Evolutionary conservation across 139 green algal genomes (phyloP).

Genomic region (Picochlorum costavermella): DNA sequence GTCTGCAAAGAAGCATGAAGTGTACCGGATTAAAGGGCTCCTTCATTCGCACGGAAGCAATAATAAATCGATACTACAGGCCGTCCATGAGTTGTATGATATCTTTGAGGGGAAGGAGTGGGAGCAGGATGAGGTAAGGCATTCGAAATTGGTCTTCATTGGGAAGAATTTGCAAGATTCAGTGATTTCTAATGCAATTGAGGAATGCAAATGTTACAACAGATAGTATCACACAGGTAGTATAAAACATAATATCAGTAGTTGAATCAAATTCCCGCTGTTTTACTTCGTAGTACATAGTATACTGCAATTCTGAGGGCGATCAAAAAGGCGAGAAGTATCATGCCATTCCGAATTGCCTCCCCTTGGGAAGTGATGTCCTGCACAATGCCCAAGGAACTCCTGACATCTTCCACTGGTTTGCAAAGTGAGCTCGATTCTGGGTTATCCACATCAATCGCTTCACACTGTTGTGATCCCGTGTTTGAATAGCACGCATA

Average conservation of each 20-base stretch:
- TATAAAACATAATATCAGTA: slow-evolving; percentile 1
- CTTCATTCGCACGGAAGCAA: slow-evolving; percentile 42
- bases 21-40: slow-evolving; percentile 74
- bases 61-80: slow-evolving; percentile 41
- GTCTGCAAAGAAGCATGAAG: slow-evolving; percentile 18
- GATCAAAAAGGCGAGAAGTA: slow-evolving; percentile 25
- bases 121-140: slow-evolving; percentile 14
- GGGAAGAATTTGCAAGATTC: slow-evolving; percentile 36
- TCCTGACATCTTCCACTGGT: slow-evolving; percentile 12
- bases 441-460: neutral
- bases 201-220: neutral
- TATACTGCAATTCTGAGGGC: slow-evolving; percentile 21
- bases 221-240: neutral
- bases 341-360: slow-evolving; percentile 15
- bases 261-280: neutral
- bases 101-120: slow-evolving; percentile 45
- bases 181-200: slow-evolving; percentile 8
- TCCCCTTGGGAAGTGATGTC: slow-evolving; percentile 17
- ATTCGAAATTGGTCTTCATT: slow-evolving; percentile 54
- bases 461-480: slow-evolving; percentile 8
- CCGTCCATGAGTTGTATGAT: slow-evolving; percentile 77
- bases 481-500: slow-evolving; percentile 17
- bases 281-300: slow-evolving; percentile 24
- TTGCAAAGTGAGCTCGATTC: slow-evolving; percentile 11
- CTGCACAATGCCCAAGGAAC: slow-evolving; percentile 13